phyloP scores from a whole-genome alignment of 768 basidiomycete genomes.

The Xerocomus brunneocitrinus region DNA sequence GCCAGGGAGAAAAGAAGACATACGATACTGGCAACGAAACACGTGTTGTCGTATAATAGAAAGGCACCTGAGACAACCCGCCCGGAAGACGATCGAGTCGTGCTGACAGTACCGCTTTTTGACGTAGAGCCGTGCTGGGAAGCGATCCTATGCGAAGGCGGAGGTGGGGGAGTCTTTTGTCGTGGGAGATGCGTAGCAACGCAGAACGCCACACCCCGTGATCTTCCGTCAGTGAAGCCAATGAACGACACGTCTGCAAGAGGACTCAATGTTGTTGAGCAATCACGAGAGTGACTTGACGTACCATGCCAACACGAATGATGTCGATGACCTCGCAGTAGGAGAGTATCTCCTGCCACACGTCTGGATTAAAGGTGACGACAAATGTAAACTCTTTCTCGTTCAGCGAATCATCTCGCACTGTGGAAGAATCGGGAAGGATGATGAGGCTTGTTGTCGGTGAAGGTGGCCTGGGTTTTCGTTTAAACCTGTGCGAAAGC shows the following conservation, averaged over 20 bases:
- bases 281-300: neutral
- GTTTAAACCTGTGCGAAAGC: neutral
- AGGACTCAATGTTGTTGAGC: neutral
- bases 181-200: neutral
- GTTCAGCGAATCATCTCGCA: neutral
- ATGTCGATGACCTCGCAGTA: slow-evolving; percentile 13
- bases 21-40: neutral
- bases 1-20: slow-evolving; percentile 8
- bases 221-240: neutral
- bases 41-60: neutral
- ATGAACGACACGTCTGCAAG: slow-evolving; percentile 2
- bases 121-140: neutral
- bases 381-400: neutral
- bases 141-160: neutral
- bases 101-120: slow-evolving; percentile 3
- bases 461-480: neutral
- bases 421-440: neutral
- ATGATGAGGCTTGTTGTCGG: neutral
- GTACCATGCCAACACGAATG: slow-evolving; percentile 7
- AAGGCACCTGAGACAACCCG: neutral
- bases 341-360: slow-evolving; percentile 8
- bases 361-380: slow-evolving; percentile 1
- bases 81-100: slow-evolving; percentile 4
- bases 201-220: slow-evolving; percentile 3
- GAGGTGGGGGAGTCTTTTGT: slow-evolving; percentile 7